Conservation (phyloP, 208 protist species). For the Wallacemonas sp. region DNA sequence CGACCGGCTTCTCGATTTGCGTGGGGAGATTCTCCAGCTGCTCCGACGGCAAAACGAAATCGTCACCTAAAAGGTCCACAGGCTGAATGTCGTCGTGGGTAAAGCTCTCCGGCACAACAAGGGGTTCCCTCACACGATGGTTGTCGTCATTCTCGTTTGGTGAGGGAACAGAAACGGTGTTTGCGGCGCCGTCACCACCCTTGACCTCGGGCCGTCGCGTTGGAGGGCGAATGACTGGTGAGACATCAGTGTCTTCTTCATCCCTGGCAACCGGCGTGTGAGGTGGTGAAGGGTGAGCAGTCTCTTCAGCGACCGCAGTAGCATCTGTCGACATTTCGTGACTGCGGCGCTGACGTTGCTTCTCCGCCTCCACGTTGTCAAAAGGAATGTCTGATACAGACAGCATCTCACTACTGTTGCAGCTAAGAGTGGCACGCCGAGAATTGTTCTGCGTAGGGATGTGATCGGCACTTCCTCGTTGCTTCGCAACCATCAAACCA, state of each 20-base stretch:
- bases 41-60: conserved; percentile 17
- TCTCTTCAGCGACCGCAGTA: neutral
- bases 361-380: conserved; percentile 9
- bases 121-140: no score
- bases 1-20: neutral
- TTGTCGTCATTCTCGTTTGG: no score
- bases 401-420: conserved; percentile 4
- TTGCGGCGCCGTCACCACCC: neutral
- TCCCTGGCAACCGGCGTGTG: neutral
- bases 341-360: neutral
- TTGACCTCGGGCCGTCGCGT: neutral
- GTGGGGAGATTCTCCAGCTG: neutral
- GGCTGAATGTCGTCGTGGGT: neutral
- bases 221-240: conserved; percentile 8
- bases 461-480: no score
- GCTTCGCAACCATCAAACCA: neutral
- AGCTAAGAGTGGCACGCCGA: no score
- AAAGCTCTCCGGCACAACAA: no score
- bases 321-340: neutral
- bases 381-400: conserved; percentile 25
- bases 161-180: no score
- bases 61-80: conserved; percentile 14
- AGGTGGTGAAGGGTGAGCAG: neutral
- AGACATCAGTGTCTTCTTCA: conserved; percentile 7
- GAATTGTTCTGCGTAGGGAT: no score